These are phyloP conservation scores for Paecilomyces fulvus DNA, from an alignment of 2,329 filamentous ascomycete genomes.

Conservation along the genomic window DNA sequence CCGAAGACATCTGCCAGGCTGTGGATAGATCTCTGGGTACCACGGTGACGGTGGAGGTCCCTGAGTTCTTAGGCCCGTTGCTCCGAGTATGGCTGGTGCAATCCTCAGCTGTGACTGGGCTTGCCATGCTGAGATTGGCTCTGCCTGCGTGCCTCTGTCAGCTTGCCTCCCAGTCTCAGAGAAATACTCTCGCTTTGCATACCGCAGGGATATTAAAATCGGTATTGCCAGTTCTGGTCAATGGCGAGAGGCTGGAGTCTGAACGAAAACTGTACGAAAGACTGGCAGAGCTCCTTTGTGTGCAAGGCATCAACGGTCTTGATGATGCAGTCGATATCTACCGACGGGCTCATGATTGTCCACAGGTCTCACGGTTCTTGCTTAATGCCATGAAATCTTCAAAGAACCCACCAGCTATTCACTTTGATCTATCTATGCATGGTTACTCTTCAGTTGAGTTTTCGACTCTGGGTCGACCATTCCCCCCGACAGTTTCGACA, in stretches of 20 bases:
- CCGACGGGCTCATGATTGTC: constrained; percentile 44
- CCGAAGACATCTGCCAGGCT: constrained; percentile 17
- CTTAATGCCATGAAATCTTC: constrained; percentile 66
- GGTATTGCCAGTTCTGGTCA: constrained; percentile 56
- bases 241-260: constrained; percentile 42
- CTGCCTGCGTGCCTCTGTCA: constrained; percentile 57
- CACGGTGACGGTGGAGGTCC: constrained; percentile 35
- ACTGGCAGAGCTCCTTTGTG: constrained; percentile 60
- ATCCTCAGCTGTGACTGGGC: constrained; percentile 46
- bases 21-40: constrained; percentile 31
- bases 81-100: constrained; percentile 47
- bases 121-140: constrained; percentile 39
- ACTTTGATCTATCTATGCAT: constrained; percentile 83
- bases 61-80: constrained; percentile 30
- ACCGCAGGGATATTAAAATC: constrained; percentile 61
- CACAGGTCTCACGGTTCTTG: constrained; percentile 57
- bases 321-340: constrained; percentile 74
- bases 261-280: constrained; percentile 55
- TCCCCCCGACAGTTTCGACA: constrained; percentile 67
- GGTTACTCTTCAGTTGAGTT: constrained; percentile 89
- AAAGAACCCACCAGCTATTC: constrained; percentile 72
- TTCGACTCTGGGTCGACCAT: constrained; percentile 71
- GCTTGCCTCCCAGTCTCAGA: constrained; percentile 53
- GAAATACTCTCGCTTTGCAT: constrained; percentile 65
- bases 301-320: constrained; percentile 69